Evolutionary conservation across 768 basidiomycete genomes (phyloP), one percentile per base, ranked within the genome.

Genomic region (Trametes maxima): DNA sequence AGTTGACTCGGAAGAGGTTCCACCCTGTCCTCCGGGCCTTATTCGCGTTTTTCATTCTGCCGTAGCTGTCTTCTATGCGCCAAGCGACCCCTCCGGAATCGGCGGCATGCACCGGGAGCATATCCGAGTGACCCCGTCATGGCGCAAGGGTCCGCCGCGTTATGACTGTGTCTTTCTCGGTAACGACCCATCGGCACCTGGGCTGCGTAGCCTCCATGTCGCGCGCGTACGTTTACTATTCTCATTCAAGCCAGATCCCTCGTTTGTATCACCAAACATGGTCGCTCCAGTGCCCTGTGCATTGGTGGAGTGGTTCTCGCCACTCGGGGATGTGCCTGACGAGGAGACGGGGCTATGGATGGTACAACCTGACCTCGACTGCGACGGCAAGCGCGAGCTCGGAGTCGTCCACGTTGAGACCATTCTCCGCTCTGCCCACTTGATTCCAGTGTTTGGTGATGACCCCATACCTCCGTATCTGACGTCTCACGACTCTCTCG

Each of bases 161-260:
- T 35, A 49, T 8, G 47, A 49, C 47, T 22, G 19, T 7, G 25
- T 49, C 14, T 35, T 49, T 7, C 25, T 49, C 16, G 16, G 16
- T 13, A 49, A 19, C 14, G 47, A 28, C 13, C 24, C 25, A 1
- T 3, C 2, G 2, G 47, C 24, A 17, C 25, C 14, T 11, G 47
- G 47, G 11, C 6, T 49, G 3, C 11, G 16, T 3, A 28, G 47
- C 7, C n/a, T 49, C 7, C 13, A 16, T 6, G 28, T 35, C 1
- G 47, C 47, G 13, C 47, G 47, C n/a, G 25, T 33, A 11, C 47
- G 47, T 14, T 6, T 22, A 7, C 33, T 49, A 14, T 71, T 76
- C 54, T 72, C 75, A 16, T 70, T 70, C 0, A 71, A 75, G 21
- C 75, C 72, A 69, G 71, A 72, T 24, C 28, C 28, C 28, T 3